These are phyloP conservation scores for Colletotrichum theobromicola DNA, from an alignment of 2,329 filamentous ascomycete species.

Conservation along the genomic window DNA sequence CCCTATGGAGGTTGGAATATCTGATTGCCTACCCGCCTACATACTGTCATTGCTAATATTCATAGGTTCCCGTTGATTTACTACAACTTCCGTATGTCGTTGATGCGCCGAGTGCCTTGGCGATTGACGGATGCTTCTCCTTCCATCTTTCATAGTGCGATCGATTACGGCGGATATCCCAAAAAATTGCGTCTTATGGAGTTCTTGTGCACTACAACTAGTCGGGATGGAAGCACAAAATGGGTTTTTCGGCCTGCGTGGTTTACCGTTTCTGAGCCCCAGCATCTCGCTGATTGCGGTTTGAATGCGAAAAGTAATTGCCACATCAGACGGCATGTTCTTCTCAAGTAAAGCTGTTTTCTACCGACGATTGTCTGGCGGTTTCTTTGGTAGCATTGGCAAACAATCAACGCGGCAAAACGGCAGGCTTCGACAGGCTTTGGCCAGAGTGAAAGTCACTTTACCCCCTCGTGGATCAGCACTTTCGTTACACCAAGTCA, in stretches of 20 bases:
- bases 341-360: neutral
- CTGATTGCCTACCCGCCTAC: neutral
- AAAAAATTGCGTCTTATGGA: slow-evolving; percentile 23
- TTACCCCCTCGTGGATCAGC: slow-evolving; percentile 20
- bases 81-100: neutral
- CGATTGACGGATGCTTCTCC: neutral
- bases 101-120: neutral
- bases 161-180: slow-evolving; percentile 22
- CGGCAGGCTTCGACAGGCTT: slow-evolving; percentile 23
- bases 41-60: neutral
- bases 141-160: slow-evolving; percentile 12
- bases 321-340: neutral
- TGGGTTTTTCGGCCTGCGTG: slow-evolving; percentile 18
- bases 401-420: slow-evolving; percentile 24
- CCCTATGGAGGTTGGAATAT: slow-evolving; percentile 46
- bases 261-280: neutral
- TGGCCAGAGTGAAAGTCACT: slow-evolving; percentile 21
- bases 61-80: slow-evolving; percentile 31
- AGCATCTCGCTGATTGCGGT: neutral
- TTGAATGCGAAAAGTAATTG: neutral
- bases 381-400: slow-evolving; percentile 24
- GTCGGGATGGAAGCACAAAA: slow-evolving; percentile 20
- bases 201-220: slow-evolving; percentile 24
- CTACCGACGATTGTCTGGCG: slow-evolving; percentile 17
- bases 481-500: slow-evolving; percentile 21